Evolutionary conservation across 495 filamentous ascomycete genomes (phyloP).

Genomic region (Talaromyces adpressus): DNA sequence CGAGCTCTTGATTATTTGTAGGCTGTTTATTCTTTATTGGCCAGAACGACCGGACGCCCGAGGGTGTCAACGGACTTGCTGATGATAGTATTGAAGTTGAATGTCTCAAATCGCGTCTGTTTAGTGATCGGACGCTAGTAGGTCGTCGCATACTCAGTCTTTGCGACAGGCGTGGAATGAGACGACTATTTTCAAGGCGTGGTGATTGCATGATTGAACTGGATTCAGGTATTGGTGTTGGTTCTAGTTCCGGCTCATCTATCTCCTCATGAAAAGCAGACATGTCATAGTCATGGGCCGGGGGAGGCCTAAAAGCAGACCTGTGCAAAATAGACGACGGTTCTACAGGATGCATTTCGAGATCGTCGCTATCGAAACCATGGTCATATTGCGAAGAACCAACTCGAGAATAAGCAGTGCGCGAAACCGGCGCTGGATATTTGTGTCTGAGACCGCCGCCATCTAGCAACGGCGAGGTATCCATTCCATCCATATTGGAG

Average conservation of each 20-base stretch:
- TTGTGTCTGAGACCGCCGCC: background rate
- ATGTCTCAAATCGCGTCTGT: slow-evolving; percentile 9
- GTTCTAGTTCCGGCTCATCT: background rate
- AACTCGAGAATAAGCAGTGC: background rate
- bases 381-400: background rate
- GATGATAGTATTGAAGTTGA: slow-evolving; percentile 14
- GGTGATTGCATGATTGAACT: background rate
- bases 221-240: background rate
- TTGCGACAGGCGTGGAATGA: background rate
- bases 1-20: slow-evolving; percentile 10
- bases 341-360: background rate
- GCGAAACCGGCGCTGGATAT: background rate
- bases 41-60: slow-evolving; percentile 8
- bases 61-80: slow-evolving; percentile 2
- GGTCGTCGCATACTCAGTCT: slow-evolving; percentile 32
- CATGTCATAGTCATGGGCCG: background rate
- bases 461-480: background rate
- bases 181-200: background rate
- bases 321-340: background rate
- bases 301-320: background rate
- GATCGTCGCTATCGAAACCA: background rate
- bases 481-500: background rate
- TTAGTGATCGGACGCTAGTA: slow-evolving; percentile 39
- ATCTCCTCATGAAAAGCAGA: background rate
- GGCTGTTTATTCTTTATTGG: slow-evolving; percentile 4